Evolutionary conservation across 768 basidiomycete genomes (phyloP).

Genomic region (Boletellus ananas): DNA sequence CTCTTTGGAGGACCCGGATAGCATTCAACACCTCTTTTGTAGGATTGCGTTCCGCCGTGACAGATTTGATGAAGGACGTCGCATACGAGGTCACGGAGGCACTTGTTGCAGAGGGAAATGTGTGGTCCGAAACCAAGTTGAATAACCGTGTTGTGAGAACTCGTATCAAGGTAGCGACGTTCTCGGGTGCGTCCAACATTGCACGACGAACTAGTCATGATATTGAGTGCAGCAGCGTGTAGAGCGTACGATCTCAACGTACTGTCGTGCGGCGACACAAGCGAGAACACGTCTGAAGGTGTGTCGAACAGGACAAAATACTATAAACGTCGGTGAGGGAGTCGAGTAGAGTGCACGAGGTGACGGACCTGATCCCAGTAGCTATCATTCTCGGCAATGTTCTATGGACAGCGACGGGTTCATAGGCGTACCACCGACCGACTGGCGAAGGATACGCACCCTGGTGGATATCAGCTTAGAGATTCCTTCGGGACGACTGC

Average conservation of each 20-base stretch:
- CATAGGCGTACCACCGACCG: neutral
- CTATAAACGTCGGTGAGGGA: constrained; percentile 35
- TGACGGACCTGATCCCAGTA: constrained; percentile 85
- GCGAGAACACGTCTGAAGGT: constrained; percentile 85
- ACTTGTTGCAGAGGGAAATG: constrained; percentile 61
- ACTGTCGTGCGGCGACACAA: constrained; percentile 85
- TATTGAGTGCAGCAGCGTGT: constrained; percentile 8
- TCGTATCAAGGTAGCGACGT: constrained; percentile 76
- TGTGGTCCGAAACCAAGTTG: constrained; percentile 74
- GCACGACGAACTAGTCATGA: constrained; percentile 67
- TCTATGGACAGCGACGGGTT: constrained; percentile 38
- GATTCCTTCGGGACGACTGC: constrained; percentile 77
- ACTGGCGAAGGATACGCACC: constrained; percentile 42
- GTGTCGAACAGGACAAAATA: constrained; percentile 86
- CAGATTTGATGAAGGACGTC: constrained; percentile 64
- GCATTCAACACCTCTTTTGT: constrained; percentile 90
- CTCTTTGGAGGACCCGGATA: constrained; percentile 81
- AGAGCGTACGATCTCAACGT: constrained; percentile 28
- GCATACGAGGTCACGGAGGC: constrained; percentile 64
- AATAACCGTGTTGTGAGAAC: constrained; percentile 67
- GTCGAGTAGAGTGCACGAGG: neutral
- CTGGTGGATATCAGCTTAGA: constrained; percentile 68
- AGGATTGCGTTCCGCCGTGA: constrained; percentile 55
- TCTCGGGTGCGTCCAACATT: constrained; percentile 78
- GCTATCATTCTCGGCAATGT: constrained; percentile 68